Base-by-base conservation (phyloP, 352 stramenopile genomes). In the Pythium brassicae region DNA sequence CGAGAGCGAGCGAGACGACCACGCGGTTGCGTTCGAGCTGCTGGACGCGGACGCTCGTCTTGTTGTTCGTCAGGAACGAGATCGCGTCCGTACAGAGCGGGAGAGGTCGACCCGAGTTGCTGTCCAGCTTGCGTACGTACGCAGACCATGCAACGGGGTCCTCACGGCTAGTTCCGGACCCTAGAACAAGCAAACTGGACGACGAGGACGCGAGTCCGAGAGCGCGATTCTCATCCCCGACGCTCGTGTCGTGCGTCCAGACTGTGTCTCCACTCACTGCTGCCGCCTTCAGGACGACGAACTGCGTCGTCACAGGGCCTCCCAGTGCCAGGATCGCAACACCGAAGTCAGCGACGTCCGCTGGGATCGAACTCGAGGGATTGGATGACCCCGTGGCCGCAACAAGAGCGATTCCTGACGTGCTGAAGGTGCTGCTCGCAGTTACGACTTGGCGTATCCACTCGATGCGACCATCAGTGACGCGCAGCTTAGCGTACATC, bases 361-460 rank as follows among this genome's bases (percentile, higher is more conserved):
- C 3, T 44, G 39, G 17, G 0, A 6, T 11, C n/a, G 39, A 22
- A 11, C 17, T 15, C 7, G 39, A 44, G 15, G 8, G 19, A 20
- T 15, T 14, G 34, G 3, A n/a, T 39, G 39, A 20, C 17, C 9
- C 15, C 44, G 10, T 4, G 17, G 42, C 4, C 3, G 8, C 32
- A 12, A 63, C n/a, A 12, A 43, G 48, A 15, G 29, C 37, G 22
- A 66, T 44, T 8, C 49, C 43, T 11, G 50, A 32, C 6, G 48
- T 50, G 23, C 37, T 71, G 25, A 49, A 44, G 10, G 39, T 72
- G 59, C 45, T 59, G 20, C 32, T 46, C 32, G 44, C 44, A 12
- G 55, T 68, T 43, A 46, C 60, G 45, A 63, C 26, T 34, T 78
- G 62, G 2, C 35, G 27, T 2, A 68, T 47, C 63, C 66, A 78